Conservation (phyloP, 331 rosid species). For the Saraca asoca region DNA sequence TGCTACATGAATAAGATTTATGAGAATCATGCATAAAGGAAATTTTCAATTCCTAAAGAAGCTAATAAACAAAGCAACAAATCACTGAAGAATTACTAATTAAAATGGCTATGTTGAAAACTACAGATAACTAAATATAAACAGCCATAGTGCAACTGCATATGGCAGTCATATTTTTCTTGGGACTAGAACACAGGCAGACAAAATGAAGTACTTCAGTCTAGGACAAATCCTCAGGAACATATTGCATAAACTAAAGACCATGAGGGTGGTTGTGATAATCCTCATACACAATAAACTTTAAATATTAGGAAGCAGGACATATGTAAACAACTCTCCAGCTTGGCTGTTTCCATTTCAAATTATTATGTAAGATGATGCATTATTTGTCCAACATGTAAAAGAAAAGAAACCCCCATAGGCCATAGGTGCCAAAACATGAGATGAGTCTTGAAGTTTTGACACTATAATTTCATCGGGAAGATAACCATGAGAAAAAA, state of each 20-base stretch:
- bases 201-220: no score
- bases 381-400: not conserved
- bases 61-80: constrained; percentile 16
- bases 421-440: not conserved
- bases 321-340: not conserved
- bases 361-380: no score
- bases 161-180: not conserved
- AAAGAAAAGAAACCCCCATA: not conserved
- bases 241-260: not conserved
- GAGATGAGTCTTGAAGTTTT: not conserved
- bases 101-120: constrained; percentile 9
- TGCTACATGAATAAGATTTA: constrained; percentile 52
- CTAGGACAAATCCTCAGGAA: no score
- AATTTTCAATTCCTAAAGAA: constrained; percentile 21
- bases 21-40: constrained; percentile 23
- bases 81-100: not conserved
- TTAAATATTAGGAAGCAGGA: not conserved
- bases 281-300: constrained; percentile 1
- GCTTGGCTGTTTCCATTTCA: constrained; percentile 9
- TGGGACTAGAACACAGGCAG: no score
- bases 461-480: not conserved
- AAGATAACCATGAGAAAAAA: constrained; percentile 16
- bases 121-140: constrained; percentile 11
- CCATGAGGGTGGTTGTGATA: not conserved
- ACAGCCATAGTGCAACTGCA: constrained; percentile 5